Evolutionary conservation across 2,329 filamentous ascomycete species (phyloP), one percentile per base, ranked within the genome.

Genomic region (Fusarium nelsonii): DNA sequence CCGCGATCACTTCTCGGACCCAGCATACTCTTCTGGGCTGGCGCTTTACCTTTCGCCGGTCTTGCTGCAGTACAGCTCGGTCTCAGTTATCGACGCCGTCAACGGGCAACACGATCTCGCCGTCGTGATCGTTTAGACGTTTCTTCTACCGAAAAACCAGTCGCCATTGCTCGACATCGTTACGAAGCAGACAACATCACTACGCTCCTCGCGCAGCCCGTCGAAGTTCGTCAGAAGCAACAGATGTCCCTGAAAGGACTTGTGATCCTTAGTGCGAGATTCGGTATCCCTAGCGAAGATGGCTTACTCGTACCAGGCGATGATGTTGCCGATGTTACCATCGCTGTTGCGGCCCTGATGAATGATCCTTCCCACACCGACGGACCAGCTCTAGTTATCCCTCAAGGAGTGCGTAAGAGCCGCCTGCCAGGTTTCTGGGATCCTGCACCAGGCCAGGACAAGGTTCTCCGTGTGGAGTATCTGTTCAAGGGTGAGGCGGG

Each of bases 341-440:
- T 84, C 14, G 81, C 83, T 5, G 69, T 85, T 30, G 81, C 81
- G 16, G 82, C 83, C n/a, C 72, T 85, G 36, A 77, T 85, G 34
- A 78, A 81, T 56, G 75, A 77, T 46, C 61, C 69, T 12, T 49
- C 61, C 7, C 57, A 56, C 44, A 49, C 56, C 15, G 36, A 44
- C 4, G 78, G 74, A 1, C 73, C 78, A 7, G 62, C 70, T 43
- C 63, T 85, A 14, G 58, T 73, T 6, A 82, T 84, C 36, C 82
- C 83, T 1, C 56, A 58, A 4, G 81, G 82, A 1, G 71, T 84
- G 52, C 72, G 78, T 51, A 84, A 85, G 77, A 79, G 78, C 44
- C 77, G 80, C 36, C 69, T 86, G 30, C 76, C 84, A 1, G 84
- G 84, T 2, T 86, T 86, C 72, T 85, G 84, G 81, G 84, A 86